Percentiles rank a stretch among this genome's conserved stretches.
phyloP scores from a whole-genome alignment of 2,329 filamentous ascomycete genomes.

The Exophiala dermatitidis region DNA sequence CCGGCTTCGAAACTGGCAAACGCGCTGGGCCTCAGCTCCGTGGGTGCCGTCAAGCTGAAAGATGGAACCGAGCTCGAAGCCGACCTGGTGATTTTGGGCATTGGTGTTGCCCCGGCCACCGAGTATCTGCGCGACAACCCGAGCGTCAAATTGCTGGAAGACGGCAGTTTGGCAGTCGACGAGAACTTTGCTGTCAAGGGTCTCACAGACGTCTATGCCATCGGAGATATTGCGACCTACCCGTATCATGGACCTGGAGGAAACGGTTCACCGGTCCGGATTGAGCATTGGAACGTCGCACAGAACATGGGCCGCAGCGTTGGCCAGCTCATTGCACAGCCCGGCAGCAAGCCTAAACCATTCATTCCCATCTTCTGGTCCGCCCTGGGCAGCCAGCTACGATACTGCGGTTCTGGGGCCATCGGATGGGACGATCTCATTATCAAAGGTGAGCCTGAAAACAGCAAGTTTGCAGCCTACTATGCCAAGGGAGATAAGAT shows the following conservation, averaged over 20 bases:
- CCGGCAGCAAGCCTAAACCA: conserved; percentile 52
- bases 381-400: conserved; percentile 76
- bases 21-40: conserved; percentile 40
- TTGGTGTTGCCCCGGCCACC: conserved; percentile 81
- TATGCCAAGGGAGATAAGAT: conserved; percentile 81
- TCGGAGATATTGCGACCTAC: conserved; percentile 92
- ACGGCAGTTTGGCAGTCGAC: conserved; percentile 79
- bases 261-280: conserved; percentile 64
- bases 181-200: conserved; percentile 70
- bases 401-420: conserved; percentile 84
- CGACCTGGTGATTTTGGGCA: conserved; percentile 84
- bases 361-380: conserved; percentile 98
- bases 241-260: conserved; percentile 88
- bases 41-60: conserved; percentile 75
- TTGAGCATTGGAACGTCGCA: conserved; percentile 96
- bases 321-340: conserved; percentile 67
- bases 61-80: conserved; percentile 78
- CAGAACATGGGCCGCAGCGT: conserved; percentile 82
- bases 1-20: conserved; percentile 60
- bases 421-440: conserved; percentile 82
- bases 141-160: conserved; percentile 63
- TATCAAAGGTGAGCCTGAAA: conserved; percentile 65
- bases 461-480: conserved; percentile 80
- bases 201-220: conserved; percentile 76
- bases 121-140: conserved; percentile 70